Percentiles rank a stretch among this genome's conserved stretches.
Evolutionary conservation across 2,329 filamentous ascomycete genomes (phyloP).

Genomic region (Xylaria digitata): DNA sequence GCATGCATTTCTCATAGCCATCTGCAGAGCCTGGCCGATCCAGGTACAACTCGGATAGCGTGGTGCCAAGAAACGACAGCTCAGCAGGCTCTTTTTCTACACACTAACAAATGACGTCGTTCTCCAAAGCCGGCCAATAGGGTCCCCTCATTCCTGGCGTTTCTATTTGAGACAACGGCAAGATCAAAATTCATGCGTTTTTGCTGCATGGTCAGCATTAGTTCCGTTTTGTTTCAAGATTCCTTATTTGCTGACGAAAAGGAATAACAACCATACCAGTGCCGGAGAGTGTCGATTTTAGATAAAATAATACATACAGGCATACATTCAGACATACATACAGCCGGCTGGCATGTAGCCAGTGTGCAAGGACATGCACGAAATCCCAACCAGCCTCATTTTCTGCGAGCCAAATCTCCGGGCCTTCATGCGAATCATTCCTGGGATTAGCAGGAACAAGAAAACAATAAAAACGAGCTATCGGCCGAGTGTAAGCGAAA

Average conservation of each 20-base stretch:
- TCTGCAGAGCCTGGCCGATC: slow-evolving; percentile 21
- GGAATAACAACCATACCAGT: not conserved
- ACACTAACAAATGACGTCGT: slow-evolving; percentile 30
- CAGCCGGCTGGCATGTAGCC: not conserved
- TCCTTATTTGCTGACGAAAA: slow-evolving; percentile 39
- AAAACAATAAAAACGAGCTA: not conserved
- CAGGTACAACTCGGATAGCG: slow-evolving; percentile 27
- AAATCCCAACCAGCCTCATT: slow-evolving; percentile 26
- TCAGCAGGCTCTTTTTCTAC: slow-evolving; percentile 19
- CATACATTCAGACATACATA: not conserved
- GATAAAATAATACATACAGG: not conserved
- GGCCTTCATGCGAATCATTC: slow-evolving; percentile 31
- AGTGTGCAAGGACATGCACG: slow-evolving; percentile 24
- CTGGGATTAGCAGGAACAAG: slow-evolving; percentile 7
- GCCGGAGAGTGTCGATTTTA: not conserved
- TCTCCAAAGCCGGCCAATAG: slow-evolving; percentile 26
- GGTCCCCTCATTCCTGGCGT: slow-evolving; percentile 11
- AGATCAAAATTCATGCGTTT: slow-evolving; percentile 38
- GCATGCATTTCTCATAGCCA: slow-evolving; percentile 10
- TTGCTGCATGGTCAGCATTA: slow-evolving; percentile 41
- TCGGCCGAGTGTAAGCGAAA: slow-evolving; percentile 4
- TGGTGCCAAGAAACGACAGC: slow-evolving; percentile 36
- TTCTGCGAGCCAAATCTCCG: slow-evolving; percentile 31
- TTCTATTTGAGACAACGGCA: slow-evolving; percentile 39
- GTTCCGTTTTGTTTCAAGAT: slow-evolving; percentile 40